Evolutionary conservation across 1,284 basidiomycete genomes (phyloP), one percentile per base, ranked within the genome.

Genomic region (Puccinia horiana): DNA sequence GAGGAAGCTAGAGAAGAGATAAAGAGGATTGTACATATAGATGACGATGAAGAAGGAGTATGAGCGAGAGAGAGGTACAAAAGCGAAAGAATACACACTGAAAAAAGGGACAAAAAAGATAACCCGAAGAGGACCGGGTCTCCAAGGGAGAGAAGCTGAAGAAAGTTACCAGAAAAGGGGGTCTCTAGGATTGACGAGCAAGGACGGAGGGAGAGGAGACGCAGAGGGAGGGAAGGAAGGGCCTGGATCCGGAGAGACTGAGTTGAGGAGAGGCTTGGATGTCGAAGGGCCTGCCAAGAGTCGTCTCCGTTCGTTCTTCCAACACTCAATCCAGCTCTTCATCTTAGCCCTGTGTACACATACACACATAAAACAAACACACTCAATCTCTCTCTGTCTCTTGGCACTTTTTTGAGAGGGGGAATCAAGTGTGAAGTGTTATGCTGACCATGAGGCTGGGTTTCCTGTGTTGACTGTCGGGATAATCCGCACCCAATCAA

Each of bases 401-500:
- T 47, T 47, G n/a, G n/a, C n/a, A n/a, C 44, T 47, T 47, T 47
- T 47, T 47, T 47, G 44, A 16, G 44, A 29, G 9, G 58, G 16
- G 69, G 26, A 76, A 76, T 26, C n/a, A 76, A 76, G 47, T 12
- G 6, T 23, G 49, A 49, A 20, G 44, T 47, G 42, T 44, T 42
- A 8, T 44, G 37, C 23, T 56, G 58, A 81, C 79, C 79, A 37
- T 23, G 69, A 74, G 37, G 56, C 56, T n/a, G 70, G 56, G 49
- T 54, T 81, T 65, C 70, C 79, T 32, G 29, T 42, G 35, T 81
- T 81, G 11, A 81, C 79, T 16, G 79, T 81, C 32, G 79, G 79
- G 23, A 81, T 81, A 32, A 81, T 81, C 42, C 63, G 73, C 11
- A 65, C 40, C 79, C 79, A 81, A 61, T 81, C 61, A 14, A 75